phyloP scores from a whole-genome alignment of 345 rosid genomes.

The Bruguiera sexangula region DNA sequence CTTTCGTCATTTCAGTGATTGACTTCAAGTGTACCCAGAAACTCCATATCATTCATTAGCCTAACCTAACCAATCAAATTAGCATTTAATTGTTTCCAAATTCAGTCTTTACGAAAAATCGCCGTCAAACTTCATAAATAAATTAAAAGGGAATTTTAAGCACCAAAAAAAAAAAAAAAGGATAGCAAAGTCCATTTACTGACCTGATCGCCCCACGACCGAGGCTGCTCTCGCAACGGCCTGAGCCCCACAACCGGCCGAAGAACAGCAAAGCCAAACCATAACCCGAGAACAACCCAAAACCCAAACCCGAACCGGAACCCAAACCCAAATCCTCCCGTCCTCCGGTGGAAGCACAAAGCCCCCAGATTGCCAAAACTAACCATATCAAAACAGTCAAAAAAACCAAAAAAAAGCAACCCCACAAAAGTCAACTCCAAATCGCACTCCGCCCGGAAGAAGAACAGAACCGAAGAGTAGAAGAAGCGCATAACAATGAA shows the following conservation, averaged over 20 bases:
- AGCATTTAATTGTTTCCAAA: constrained; percentile 6
- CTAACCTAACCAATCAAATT: constrained; percentile 17
- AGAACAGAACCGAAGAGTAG: too few relatives aligned
- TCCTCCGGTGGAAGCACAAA: constrained; percentile 21
- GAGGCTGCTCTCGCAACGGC: constrained; percentile 76
- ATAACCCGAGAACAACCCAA: constrained; percentile 43
- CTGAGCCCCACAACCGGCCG: constrained; percentile 59
- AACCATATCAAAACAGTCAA: constrained; percentile 34
- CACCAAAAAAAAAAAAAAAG: not conserved
- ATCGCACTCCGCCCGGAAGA: too few relatives aligned
- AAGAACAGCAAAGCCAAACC: constrained; percentile 47
- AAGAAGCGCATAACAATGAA: too few relatives aligned
- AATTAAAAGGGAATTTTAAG: constrained; percentile 9
- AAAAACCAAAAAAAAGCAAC: too few relatives aligned
- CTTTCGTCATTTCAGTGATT: not conserved
- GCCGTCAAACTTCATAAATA: not conserved
- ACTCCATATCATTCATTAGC: too few relatives aligned
- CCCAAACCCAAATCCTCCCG: constrained; percentile 26
- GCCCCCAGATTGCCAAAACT: constrained; percentile 30
- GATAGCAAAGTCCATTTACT: constrained; percentile 14
- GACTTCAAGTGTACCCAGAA: not conserved
- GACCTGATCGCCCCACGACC: constrained; percentile 98
- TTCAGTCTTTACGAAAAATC: not conserved
- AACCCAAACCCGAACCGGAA: constrained; percentile 25
- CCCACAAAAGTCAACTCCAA: too few relatives aligned